Evolutionary conservation across 331 rosid species (phyloP).

Genomic region (Spiraea crenata): DNA sequence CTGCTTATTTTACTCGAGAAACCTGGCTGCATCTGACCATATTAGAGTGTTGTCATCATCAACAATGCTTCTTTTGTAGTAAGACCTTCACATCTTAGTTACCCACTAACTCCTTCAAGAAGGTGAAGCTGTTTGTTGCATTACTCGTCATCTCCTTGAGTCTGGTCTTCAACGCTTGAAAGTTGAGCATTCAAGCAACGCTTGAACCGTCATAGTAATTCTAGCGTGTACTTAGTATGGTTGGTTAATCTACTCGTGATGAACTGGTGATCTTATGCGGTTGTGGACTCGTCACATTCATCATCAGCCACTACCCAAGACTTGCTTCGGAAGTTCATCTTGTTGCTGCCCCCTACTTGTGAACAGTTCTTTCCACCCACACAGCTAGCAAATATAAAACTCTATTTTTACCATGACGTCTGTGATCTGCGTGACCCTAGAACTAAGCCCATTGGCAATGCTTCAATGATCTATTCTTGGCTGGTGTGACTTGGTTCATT

Average conservation of each 20-base stretch:
- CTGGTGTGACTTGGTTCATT: too few relatives aligned
- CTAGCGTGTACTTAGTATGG: not conserved
- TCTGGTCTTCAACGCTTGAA: constrained; percentile 7
- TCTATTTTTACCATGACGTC: not conserved
- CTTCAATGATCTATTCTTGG: not conserved
- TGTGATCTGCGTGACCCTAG: not conserved
- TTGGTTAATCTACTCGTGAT: not conserved
- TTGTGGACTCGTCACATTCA: not conserved
- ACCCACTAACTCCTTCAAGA: constrained; percentile 29
- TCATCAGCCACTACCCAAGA: not conserved
- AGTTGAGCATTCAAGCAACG: too few relatives aligned
- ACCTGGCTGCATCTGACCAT: constrained; percentile 25
- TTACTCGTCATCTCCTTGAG: constrained; percentile 9
- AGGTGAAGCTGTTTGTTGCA: constrained; percentile 24
- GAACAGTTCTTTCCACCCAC: not conserved
- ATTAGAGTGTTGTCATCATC: constrained; percentile 23
- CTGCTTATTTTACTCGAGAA: constrained; percentile 15
- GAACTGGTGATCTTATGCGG: not conserved
- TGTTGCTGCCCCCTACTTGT: not conserved
- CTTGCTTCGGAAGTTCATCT: not conserved
- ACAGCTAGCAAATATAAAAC: not conserved
- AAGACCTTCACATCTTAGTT: not conserved
- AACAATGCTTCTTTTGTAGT: constrained; percentile 30
- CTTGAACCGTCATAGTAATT: constrained; percentile 1
- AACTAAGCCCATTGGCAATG: not conserved